phyloP scores from a whole-genome alignment of 768 basidiomycete genomes.

The Sarcodon sp. region DNA sequence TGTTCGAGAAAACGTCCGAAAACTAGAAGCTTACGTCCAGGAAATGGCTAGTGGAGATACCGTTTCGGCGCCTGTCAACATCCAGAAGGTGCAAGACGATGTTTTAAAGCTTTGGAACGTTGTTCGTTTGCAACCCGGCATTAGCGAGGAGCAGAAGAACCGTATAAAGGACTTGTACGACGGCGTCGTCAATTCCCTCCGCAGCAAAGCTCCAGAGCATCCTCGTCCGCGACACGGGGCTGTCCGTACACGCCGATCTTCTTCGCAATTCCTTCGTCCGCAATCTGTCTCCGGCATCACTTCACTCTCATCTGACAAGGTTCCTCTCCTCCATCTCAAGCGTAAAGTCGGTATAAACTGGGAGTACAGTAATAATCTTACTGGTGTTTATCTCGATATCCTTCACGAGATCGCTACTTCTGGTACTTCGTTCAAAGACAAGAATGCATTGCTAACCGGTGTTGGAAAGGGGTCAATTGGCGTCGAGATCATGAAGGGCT shows the following conservation, averaged over 20 bases:
- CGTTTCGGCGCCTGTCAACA: constrained; percentile 73
- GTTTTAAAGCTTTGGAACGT: constrained; percentile 95
- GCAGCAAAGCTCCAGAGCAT: constrained; percentile 49
- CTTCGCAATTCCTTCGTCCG: constrained; percentile 95
- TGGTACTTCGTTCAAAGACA: constrained; percentile 97
- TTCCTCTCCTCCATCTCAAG: constrained; percentile 93
- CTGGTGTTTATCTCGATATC: constrained; percentile 91
- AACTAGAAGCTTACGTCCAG: constrained; percentile 93
- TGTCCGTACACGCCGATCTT: constrained; percentile 74
- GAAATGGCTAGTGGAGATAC: constrained; percentile 97
- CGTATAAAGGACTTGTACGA: constrained; percentile 92
- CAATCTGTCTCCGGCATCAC: constrained; percentile 52
- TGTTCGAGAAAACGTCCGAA: constrained; percentile 90
- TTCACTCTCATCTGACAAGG: constrained; percentile 75
- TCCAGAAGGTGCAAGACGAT: constrained; percentile 96
- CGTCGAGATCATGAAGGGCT: constrained; percentile 93
- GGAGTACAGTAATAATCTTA: constrained; percentile 97
- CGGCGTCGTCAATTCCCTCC: constrained; percentile 88
- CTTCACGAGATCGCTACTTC: constrained; percentile 97
- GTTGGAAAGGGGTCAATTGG: constrained; percentile 98
- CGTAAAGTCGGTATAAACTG: constrained; percentile 90
- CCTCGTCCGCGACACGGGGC: constrained; percentile 28
- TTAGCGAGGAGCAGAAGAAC: constrained; percentile 93
- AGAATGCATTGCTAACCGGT: constrained; percentile 95
- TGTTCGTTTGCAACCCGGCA: constrained; percentile 93